Conservation (phyloP, 2,329 filamentous ascomycete species). For the Ceratocystis alfenasii region DNA sequence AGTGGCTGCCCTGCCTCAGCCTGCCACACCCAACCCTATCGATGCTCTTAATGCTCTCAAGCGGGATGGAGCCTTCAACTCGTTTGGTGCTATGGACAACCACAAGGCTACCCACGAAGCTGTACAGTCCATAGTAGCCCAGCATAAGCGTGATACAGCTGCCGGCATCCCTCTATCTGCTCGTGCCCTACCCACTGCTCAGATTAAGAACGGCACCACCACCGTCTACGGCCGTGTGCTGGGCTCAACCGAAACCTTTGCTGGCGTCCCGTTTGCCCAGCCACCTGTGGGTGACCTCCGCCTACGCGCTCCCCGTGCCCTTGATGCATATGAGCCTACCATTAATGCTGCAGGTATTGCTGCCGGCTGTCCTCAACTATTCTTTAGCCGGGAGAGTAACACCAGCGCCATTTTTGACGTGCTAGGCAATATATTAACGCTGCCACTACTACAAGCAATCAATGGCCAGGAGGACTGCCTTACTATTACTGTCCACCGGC, state of each 20-base stretch:
- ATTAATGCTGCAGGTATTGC: slow-evolving; percentile 39
- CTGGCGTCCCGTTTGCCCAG: slow-evolving; percentile 52
- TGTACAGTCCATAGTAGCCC: slow-evolving; percentile 7
- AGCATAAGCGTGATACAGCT: slow-evolving; percentile 7
- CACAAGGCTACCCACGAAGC: slow-evolving; percentile 7
- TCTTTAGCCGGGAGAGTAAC: slow-evolving; percentile 33
- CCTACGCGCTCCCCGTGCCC: slow-evolving; percentile 45
- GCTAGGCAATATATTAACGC: slow-evolving; percentile 32
- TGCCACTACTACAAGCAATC: slow-evolving; percentile 35
- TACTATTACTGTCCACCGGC: slow-evolving; percentile 37
- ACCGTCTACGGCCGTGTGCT: slow-evolving; percentile 24
- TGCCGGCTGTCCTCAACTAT: slow-evolving; percentile 48
- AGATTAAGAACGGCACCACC: neutral
- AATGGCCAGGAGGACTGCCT: slow-evolving; percentile 42
- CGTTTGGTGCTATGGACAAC: neutral
- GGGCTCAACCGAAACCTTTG: slow-evolving; percentile 43
- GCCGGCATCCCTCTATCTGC: slow-evolving; percentile 16
- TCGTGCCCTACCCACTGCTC: slow-evolving; percentile 8
- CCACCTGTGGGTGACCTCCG: slow-evolving; percentile 46
- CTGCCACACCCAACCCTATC: slow-evolving; percentile 1
- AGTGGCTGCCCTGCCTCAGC: slow-evolving; percentile 11
- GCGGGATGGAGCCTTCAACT: neutral
- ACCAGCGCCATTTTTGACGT: slow-evolving; percentile 29
- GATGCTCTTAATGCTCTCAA: slow-evolving; percentile 13
- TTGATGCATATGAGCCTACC: slow-evolving; percentile 39